Base-by-base conservation (phyloP, 768 basidiomycete genomes). In the Amanita phalloides region DNA sequence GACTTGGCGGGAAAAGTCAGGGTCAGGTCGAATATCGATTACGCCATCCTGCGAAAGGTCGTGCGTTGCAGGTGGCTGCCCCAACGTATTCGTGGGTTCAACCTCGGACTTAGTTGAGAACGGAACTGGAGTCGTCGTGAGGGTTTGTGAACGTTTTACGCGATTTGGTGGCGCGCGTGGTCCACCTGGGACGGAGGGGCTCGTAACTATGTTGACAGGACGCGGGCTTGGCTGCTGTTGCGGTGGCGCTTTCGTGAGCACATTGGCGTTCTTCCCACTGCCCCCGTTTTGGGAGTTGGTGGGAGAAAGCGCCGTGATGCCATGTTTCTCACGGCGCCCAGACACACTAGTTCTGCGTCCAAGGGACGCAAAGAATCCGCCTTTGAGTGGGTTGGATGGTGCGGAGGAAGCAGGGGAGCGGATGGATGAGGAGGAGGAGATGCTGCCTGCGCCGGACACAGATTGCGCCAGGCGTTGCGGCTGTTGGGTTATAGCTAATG, bases 361-460 rank as follows among this genome's bases (percentile, higher is more conserved):
- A 13, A 90, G 73, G 0, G 86, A 82, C 3, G 87, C 71, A 61
- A 90, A 85, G 67, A 90, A 89, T 35, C 74, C 77, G 8, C 77
- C 75, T n/a, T 75, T 69, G 55, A 74, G 81, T 43, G 36, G 10
- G 25, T 60, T 64, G 3, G 65, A 59, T 4, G 71, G 64, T 17
- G 68, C 66, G 17, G 74, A 70, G 1, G 78, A 68, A 21, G 64
- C 66, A 30, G 73, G 62, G 9, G 75, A 74, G 38, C 79, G 77
- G 55, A 77, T 69, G 35, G 79, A 79, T 4, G 76, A 64, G 1
- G 77, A 70, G 5, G 78, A 73, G 3, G 71, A 66, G 35, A 57
- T 64, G 30, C 63, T 65, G 51, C 60, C 64, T 10, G 65, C 53
- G 50, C 62, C 59, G 28, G 64, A 65, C 42, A 66, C 67, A 37